Base-by-base conservation (phyloP, 2,329 filamentous ascomycete genomes). In the Penicillium italicum region DNA sequence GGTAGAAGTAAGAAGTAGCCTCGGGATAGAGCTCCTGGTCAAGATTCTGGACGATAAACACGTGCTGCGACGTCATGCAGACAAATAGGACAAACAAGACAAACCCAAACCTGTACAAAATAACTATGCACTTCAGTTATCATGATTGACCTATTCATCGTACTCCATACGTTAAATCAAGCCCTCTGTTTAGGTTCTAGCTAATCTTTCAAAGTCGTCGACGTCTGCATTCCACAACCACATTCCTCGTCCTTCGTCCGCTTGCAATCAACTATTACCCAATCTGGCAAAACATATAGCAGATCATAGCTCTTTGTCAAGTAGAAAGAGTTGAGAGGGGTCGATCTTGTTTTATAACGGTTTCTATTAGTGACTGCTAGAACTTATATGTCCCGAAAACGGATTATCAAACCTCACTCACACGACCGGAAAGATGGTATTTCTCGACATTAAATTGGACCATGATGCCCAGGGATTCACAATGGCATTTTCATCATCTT, bases 1-100 rank as follows among this genome's bases (percentile, higher is more conserved):
- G 34, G 16, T 40, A 6, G 28, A 26, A 53, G 5, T 40, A n/a
- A 22, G 6, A 12, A 18, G 12, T 16, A 36, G 6, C 34, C 26
- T 40, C 36, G 43, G 43, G 28, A 20, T 45, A 45, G 22, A 45
- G 20, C 12, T 36, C 18, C 18, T 24, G 9, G 14, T 51, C 49
- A 28, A 37, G 38, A 37, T 53, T 14, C 43, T 24, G 20, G 14
- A 34, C 10, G 45, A 49, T 38, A 55, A 50, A 34, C 52, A 55
- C 52, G 52, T 55, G 52, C 52, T 31, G 10, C 52, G 64, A 54
- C 52, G 52, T 55, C 53, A 55, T 55, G n/a, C n/a, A 20, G 22
- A 44, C 31, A 40, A 49, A 31, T 3, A 9, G 7, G 9, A 41
- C 47, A 50, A 50, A 50, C 37, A 8, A 24, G 6, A 18, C n/a